Evolutionary conservation across 2,329 filamentous ascomycete species (phyloP).

Genomic region (Pseudofabraea citricarpa): DNA sequence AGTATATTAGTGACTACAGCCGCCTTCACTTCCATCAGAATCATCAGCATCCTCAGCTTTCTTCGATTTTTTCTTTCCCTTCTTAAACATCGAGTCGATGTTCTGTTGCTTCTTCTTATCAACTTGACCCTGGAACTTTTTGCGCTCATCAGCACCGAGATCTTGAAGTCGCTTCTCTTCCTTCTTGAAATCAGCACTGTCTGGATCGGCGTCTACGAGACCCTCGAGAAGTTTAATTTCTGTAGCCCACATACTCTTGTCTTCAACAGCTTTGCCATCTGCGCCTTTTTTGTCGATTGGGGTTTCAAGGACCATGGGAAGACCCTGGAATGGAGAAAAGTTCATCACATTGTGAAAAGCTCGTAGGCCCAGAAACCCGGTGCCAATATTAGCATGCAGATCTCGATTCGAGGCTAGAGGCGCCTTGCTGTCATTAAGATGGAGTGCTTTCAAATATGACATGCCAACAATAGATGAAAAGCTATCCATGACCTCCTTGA

Average conservation of each 20-base stretch:
- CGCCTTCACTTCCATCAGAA: slow-evolving; percentile 18
- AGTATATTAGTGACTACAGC: slow-evolving; percentile 25
- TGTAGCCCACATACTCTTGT: slow-evolving; percentile 80
- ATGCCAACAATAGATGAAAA: slow-evolving; percentile 77
- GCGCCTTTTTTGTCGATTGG: slow-evolving; percentile 71
- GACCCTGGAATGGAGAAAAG: slow-evolving; percentile 63
- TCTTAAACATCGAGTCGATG: slow-evolving; percentile 33
- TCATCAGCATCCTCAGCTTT: slow-evolving; percentile 22
- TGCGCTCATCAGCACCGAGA: slow-evolving; percentile 65
- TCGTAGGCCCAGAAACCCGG: slow-evolving; percentile 83
- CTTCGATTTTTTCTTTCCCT: slow-evolving; percentile 33
- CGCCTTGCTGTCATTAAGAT: slow-evolving; percentile 94
- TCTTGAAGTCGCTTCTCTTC: slow-evolving; percentile 62
- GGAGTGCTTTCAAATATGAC: slow-evolving; percentile 76
- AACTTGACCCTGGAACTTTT: slow-evolving; percentile 72
- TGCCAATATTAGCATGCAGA: slow-evolving; percentile 93
- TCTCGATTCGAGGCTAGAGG: slow-evolving; percentile 79
- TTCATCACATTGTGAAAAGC: slow-evolving; percentile 93
- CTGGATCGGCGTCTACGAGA: slow-evolving; percentile 77
- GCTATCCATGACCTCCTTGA: slow-evolving; percentile 65
- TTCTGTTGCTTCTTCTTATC: slow-evolving; percentile 60
- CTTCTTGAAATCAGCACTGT: slow-evolving; percentile 65
- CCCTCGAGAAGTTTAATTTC: slow-evolving; percentile 95
- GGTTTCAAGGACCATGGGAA: slow-evolving; percentile 96
- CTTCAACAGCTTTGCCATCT: slow-evolving; percentile 65